These are phyloP conservation scores for Schwanniomyces vanrijiae DNA, from an alignment of 805 yeast genomes.

Conservation along the genomic window DNA sequence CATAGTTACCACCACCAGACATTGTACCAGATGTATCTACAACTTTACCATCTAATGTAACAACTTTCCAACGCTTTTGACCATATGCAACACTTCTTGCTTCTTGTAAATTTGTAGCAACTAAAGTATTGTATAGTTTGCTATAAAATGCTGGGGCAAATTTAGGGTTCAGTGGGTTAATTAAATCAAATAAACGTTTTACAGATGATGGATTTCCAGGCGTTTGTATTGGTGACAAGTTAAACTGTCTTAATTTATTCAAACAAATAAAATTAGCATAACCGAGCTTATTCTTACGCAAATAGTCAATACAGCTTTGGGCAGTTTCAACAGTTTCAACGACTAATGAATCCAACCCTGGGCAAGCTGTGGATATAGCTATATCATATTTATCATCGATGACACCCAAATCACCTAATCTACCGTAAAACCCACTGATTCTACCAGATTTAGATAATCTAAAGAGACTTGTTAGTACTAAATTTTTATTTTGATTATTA, in stretches of 20 bases:
- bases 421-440: constrained; percentile 81
- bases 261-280: constrained; percentile 85
- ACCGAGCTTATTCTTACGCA: constrained; percentile 81
- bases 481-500: constrained; percentile 63
- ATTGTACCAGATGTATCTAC: constrained; percentile 93
- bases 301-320: constrained; percentile 67
- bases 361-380: constrained; percentile 94
- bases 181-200: constrained; percentile 82
- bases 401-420: constrained; percentile 89
- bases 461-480: constrained; percentile 67
- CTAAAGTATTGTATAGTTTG: constrained; percentile 83
- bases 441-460: constrained; percentile 78
- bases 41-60: constrained; percentile 86
- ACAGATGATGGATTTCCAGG: constrained; percentile 64
- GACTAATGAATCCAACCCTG: constrained; percentile 87
- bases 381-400: constrained; percentile 88
- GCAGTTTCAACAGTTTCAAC: constrained; percentile 74
- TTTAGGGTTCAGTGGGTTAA: constrained; percentile 61
- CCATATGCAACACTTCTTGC: constrained; percentile 92
- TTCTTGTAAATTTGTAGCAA: constrained; percentile 71
- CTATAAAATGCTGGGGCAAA: constrained; percentile 89
- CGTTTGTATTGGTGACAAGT: constrained; percentile 57
- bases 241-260: constrained; percentile 66
- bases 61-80: constrained; percentile 77
- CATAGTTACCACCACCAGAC: constrained; percentile 89